Conservation (phyloP, 192 early-diverging fungal genomes). For the Coemansia sp. region DNA sequence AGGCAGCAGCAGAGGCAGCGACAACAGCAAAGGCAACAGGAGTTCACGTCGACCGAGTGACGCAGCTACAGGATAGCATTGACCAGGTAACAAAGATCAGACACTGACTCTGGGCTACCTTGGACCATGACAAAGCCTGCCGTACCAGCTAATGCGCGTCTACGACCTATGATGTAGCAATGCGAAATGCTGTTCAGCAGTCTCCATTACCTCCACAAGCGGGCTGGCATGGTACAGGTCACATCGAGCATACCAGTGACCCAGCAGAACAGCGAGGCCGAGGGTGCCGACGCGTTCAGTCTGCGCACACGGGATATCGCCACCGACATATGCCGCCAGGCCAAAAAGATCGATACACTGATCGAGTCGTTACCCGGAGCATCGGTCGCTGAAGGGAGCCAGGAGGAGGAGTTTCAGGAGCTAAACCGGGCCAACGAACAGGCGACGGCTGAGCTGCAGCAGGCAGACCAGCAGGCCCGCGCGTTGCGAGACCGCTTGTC, state of each 20-base stretch:
- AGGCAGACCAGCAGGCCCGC: constrained; percentile 29
- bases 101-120: neutral
- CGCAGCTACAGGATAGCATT: constrained; percentile 49
- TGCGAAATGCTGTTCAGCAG: constrained; percentile 48
- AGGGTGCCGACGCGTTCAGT: constrained; percentile 26
- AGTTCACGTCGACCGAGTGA: constrained; percentile 45
- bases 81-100: constrained; percentile 21
- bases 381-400: constrained; percentile 22
- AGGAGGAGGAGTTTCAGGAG: constrained; percentile 32
- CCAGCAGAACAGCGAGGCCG: constrained; percentile 36
- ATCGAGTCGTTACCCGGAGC: constrained; percentile 42
- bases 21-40: constrained; percentile 32
- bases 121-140: neutral
- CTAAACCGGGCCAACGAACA: constrained; percentile 29
- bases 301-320: constrained; percentile 42
- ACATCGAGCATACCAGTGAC: constrained; percentile 32
- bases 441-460: constrained; percentile 26
- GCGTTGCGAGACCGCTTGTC: constrained; percentile 22
- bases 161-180: constrained; percentile 14
- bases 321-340: constrained; percentile 46
- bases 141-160: neutral
- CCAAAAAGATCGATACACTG: constrained; percentile 44
- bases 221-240: constrained; percentile 47
- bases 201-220: constrained; percentile 47
- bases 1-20: too few species aligned